Evolutionary conservation across 2,329 filamentous ascomycete genomes (phyloP).

Genomic region (Penicillium sp.): DNA sequence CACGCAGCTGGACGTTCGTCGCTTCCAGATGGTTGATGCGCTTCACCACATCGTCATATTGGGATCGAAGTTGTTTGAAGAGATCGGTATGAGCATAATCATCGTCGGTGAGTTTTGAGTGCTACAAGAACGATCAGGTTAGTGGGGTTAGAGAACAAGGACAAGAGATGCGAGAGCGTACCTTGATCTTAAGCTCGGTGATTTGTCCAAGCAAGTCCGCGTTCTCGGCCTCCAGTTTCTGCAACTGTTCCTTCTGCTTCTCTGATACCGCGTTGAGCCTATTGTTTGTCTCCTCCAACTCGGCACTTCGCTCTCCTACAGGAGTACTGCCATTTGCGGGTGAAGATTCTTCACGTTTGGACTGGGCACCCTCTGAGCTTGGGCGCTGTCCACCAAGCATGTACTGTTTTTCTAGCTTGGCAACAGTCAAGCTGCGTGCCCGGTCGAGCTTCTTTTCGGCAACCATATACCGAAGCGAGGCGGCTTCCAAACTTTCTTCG

Average conservation of each 20-base stretch:
- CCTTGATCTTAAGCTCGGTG: conserved; percentile 66
- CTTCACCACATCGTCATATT: conserved; percentile 91
- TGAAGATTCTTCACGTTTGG: conserved; percentile 53
- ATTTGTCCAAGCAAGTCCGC: conserved; percentile 75
- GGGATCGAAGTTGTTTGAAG: conserved; percentile 86
- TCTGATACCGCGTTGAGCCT: conserved; percentile 74
- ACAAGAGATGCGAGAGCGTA: conserved; percentile 28
- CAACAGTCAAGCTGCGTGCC: conserved; percentile 82
- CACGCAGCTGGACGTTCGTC: conserved; percentile 77
- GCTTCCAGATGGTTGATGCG: conserved; percentile 90
- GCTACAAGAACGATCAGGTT: conserved; percentile 35
- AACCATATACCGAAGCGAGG: conserved; percentile 88
- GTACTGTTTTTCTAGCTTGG: conserved; percentile 89
- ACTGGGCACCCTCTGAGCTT: conserved; percentile 50
- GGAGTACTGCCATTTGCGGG: conserved; percentile 58
- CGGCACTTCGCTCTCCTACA: conserved; percentile 60
- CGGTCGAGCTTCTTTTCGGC: conserved; percentile 94
- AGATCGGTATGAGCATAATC: conserved; percentile 91
- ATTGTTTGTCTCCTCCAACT: conserved; percentile 73
- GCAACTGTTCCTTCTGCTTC: conserved; percentile 87
- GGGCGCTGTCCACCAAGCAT: conserved; percentile 64
- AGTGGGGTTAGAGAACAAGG: conserved; percentile 3
- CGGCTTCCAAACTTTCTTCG: conserved; percentile 82
- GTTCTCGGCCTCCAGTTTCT: conserved; percentile 75
- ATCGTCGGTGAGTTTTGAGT: conserved; percentile 79